phyloP scores from a whole-genome alignment of 2,329 filamentous ascomycete species.

The Penicillium sp. region DNA sequence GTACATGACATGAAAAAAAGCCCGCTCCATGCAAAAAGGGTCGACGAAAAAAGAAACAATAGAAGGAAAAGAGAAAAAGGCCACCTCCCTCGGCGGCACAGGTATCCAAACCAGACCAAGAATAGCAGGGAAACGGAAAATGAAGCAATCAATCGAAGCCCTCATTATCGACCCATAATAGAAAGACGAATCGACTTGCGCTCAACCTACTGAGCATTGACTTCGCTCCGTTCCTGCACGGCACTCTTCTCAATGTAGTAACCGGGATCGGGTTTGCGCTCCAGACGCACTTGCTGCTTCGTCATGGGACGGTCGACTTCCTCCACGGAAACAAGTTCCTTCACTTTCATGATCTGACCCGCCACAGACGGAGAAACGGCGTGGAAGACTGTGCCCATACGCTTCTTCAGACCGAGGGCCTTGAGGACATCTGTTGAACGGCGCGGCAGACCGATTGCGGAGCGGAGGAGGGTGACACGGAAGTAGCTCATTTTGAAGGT shows the following conservation, averaged over 20 bases:
- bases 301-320: slow-evolving; percentile 72
- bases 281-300: slow-evolving; percentile 69
- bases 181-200: background rate
- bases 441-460: slow-evolving; percentile 82
- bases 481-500: slow-evolving; percentile 72
- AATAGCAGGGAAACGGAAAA: slow-evolving; percentile 1
- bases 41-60: slow-evolving; percentile 10
- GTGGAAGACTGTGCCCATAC: slow-evolving; percentile 87
- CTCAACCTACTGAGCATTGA: slow-evolving; percentile 20
- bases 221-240: slow-evolving; percentile 29
- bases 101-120: background rate
- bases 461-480: slow-evolving; percentile 87
- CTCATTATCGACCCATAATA: background rate
- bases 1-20: slow-evolving; percentile 25
- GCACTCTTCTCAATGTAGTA: slow-evolving; percentile 73
- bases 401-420: slow-evolving; percentile 82
- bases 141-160: background rate
- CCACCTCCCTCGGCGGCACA: background rate
- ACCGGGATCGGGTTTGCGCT: slow-evolving; percentile 75
- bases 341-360: slow-evolving; percentile 91
- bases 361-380: slow-evolving; percentile 79
- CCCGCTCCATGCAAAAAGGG: slow-evolving; percentile 28
- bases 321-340: slow-evolving; percentile 82
- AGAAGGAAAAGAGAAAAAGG: slow-evolving; percentile 3
- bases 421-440: slow-evolving; percentile 79